Percentiles rank a stretch among this genome's conserved stretches.
These are phyloP conservation scores for Yamadazyma endophytica DNA, from an alignment of 805 yeast species.

Conservation along the genomic window DNA sequence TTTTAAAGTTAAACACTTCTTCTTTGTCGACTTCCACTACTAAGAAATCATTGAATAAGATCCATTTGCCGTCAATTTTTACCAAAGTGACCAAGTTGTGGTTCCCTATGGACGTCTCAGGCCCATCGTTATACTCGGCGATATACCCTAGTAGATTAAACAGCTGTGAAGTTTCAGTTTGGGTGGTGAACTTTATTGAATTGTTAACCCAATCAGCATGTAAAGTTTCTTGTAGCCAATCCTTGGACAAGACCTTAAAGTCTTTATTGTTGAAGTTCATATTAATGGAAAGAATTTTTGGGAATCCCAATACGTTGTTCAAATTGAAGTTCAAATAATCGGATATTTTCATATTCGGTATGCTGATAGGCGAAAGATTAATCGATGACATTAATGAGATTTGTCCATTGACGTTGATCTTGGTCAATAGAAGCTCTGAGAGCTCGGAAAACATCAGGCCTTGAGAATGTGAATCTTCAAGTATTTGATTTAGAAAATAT, in stretches of 20 bases:
- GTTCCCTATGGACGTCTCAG: constrained; percentile 31
- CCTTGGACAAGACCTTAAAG: constrained; percentile 19
- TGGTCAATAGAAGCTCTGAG: constrained; percentile 5
- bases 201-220: too few species aligned
- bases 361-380: constrained; percentile 4
- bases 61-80: constrained; percentile 60
- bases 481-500: constrained; percentile 52
- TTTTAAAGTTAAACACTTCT: constrained; percentile 71
- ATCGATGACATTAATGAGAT: constrained; percentile 17
- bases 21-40: constrained; percentile 70
- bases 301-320: constrained; percentile 20
- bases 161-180: constrained; percentile 16
- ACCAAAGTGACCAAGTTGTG: constrained; percentile 62
- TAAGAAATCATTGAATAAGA: constrained; percentile 84
- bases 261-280: constrained; percentile 53
- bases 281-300: constrained; percentile 64
- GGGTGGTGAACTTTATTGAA: constrained; percentile 5
- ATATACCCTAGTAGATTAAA: constrained; percentile 69
- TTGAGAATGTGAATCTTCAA: constrained; percentile 41
- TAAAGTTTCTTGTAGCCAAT: constrained; percentile 7
- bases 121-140: constrained; percentile 56
- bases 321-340: constrained; percentile 8
- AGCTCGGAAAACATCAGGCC: constrained; percentile 5
- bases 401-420: constrained; percentile 18
- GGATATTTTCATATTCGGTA: not conserved